A percentile compares a stretch with the other conserved stretches of the same genome.
Conservation (phyloP, 441 rosid species). For the Syzygium syzygioides region DNA sequence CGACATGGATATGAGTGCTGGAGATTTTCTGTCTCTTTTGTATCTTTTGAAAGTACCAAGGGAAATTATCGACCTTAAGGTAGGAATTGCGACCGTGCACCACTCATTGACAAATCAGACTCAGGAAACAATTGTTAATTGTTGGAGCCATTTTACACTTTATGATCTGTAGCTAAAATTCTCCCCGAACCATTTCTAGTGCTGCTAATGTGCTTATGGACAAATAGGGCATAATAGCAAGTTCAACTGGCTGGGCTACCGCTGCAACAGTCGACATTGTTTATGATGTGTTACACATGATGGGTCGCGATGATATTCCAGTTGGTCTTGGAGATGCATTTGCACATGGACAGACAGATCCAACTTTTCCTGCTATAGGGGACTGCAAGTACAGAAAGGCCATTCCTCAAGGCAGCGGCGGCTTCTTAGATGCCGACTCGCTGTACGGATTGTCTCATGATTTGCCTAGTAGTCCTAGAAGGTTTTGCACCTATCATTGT, state of each 20-base stretch:
- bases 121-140: neutral
- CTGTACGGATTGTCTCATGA: slow-evolving; percentile 80
- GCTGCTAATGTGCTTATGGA: neutral
- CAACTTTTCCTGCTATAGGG: slow-evolving; percentile 45
- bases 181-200: neutral
- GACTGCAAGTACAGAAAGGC: slow-evolving; percentile 69
- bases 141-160: neutral
- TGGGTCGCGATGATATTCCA: slow-evolving; percentile 92
- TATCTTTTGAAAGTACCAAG: slow-evolving; percentile 79
- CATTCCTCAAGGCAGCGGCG: slow-evolving; percentile 76
- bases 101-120: neutral
- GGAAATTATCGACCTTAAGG: slow-evolving; percentile 72
- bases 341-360: slow-evolving; percentile 63
- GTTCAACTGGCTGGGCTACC: slow-evolving; percentile 92
- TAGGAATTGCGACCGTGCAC: slow-evolving; percentile 2
- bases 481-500: slow-evolving; percentile 30
- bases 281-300: slow-evolving; percentile 64
- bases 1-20: slow-evolving; percentile 33
- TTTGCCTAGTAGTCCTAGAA: slow-evolving; percentile 74
- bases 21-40: slow-evolving; percentile 10
- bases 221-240: slow-evolving; percentile 67
- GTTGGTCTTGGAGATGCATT: slow-evolving; percentile 74
- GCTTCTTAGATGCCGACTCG: slow-evolving; percentile 80
- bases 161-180: neutral
- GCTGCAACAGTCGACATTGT: neutral